Conservation (phyloP, 2,329 filamentous ascomycete species). For the Plectosphaerella plurivora region DNA sequence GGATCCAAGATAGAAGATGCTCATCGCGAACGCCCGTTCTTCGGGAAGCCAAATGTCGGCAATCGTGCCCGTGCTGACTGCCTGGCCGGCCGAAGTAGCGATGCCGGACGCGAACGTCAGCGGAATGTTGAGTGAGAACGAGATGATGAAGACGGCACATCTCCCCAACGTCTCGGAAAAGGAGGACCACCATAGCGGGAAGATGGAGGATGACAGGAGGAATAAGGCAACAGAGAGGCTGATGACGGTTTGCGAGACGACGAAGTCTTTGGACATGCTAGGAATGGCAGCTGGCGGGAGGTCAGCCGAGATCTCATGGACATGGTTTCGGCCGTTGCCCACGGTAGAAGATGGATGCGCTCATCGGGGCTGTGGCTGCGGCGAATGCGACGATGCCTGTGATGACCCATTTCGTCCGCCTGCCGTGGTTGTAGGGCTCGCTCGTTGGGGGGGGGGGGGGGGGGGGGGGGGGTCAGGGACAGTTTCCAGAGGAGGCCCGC, state of each 20-base stretch:
- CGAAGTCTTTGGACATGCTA: not conserved
- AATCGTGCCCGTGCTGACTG: slow-evolving; percentile 71
- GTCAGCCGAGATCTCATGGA: not conserved
- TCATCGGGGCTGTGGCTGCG: not conserved
- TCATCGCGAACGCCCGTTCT: not conserved
- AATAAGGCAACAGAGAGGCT: not conserved
- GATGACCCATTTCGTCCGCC: slow-evolving; percentile 13
- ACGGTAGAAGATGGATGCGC: not conserved
- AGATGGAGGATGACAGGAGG: not conserved
- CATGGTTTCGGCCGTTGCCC: not conserved
- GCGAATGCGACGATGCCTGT: slow-evolving; percentile 12
- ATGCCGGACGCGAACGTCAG: too few species aligned
- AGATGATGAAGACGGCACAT: not conserved
- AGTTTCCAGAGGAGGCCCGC: too few species aligned
- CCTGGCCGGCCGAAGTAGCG: slow-evolving; percentile 67
- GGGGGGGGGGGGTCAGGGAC: too few species aligned
- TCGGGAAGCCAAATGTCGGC: slow-evolving; percentile 63
- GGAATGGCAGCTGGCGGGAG: not conserved
- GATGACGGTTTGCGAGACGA: not conserved
- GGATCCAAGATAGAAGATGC: not conserved
- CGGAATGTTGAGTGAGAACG: too few species aligned
- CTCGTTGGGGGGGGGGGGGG: too few species aligned
- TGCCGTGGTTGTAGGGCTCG: too few species aligned
- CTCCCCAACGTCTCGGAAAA: not conserved
- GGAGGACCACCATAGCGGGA: not conserved